Evolutionary conservation across 1,284 basidiomycete genomes (phyloP).

Genomic region (Athelia sp.): DNA sequence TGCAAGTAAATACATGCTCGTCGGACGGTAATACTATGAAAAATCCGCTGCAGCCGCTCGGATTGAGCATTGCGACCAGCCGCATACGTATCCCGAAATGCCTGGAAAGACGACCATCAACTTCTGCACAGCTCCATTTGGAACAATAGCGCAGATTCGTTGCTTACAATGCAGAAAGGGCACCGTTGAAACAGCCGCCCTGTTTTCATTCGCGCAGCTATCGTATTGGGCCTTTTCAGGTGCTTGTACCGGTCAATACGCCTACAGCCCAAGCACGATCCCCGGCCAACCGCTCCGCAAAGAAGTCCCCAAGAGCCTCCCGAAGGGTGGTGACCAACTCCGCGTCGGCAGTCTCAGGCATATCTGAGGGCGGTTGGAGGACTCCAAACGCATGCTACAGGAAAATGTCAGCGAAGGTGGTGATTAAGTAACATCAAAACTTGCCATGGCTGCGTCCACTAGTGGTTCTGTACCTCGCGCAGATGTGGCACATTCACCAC

Average conservation of each 20-base stretch:
- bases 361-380: constrained; percentile 49
- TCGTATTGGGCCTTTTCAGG: no score
- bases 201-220: no score
- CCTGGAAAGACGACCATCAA: no score
- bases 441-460: constrained; percentile 54
- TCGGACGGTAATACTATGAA: no score
- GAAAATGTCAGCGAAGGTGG: constrained; percentile 1
- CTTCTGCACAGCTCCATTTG: no score
- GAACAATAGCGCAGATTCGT: no score
- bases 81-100: no score
- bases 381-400: constrained; percentile 53
- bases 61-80: no score
- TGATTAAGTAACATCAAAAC: constrained; percentile 11
- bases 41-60: no score
- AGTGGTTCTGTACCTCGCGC: constrained; percentile 34
- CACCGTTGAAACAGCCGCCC: no score
- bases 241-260: constrained; percentile 32
- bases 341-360: constrained; percentile 49
- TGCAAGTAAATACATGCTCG: no score
- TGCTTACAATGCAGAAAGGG: no score
- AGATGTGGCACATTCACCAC: constrained; percentile 48
- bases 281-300: constrained; percentile 47
- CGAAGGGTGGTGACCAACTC: constrained; percentile 41
- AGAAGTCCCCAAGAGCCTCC: constrained; percentile 55
- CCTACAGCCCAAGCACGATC: constrained; percentile 60